phyloP scores from a whole-genome alignment of 1,284 basidiomycete genomes.

The Athelia sp. region DNA sequence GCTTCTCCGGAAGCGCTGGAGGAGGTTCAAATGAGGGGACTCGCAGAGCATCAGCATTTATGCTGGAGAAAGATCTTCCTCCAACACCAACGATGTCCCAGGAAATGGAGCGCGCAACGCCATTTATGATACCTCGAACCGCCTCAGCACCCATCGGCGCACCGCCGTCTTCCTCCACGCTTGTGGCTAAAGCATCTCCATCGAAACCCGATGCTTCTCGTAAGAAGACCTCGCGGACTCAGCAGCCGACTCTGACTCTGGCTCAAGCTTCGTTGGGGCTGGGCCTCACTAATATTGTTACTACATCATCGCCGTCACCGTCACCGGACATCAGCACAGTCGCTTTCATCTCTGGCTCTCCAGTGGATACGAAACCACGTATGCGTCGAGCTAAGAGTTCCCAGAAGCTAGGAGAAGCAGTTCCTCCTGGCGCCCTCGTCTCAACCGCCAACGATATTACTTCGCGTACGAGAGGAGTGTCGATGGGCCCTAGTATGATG shows the following conservation, averaged over 20 bases:
- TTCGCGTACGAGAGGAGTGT: slow-evolving; percentile 34
- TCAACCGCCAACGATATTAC: too few relatives aligned
- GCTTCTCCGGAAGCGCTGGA: slow-evolving; percentile 9
- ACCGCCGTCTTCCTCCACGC: slow-evolving; percentile 3
- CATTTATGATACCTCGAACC: not conserved
- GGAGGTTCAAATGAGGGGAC: slow-evolving; percentile 9
- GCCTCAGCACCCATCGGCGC: not conserved
- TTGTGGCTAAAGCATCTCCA: too few relatives aligned
- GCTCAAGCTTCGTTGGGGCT: slow-evolving; percentile 56
- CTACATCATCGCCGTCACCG: slow-evolving; percentile 36
- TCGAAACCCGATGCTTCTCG: too few relatives aligned
- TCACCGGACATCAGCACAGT: slow-evolving; percentile 37
- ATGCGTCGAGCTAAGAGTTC: slow-evolving; percentile 45
- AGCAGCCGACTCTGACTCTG: slow-evolving; percentile 39
- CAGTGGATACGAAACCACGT: not conserved
- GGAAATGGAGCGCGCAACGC: slow-evolving; percentile 4
- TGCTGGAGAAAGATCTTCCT: slow-evolving; percentile 62
- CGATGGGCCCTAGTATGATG: slow-evolving; percentile 36
- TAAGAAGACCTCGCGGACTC: slow-evolving; percentile 14
- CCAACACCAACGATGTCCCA: slow-evolving; percentile 43
- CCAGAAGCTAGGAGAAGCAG: slow-evolving; percentile 26
- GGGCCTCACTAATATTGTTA: slow-evolving; percentile 44
- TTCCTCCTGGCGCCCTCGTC: not conserved
- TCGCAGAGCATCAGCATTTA: slow-evolving; percentile 17
- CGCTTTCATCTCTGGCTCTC: slow-evolving; percentile 21